Evolutionary conservation across 257 asterid genomes (phyloP).

Genomic region (Leonotis leonurus): DNA sequence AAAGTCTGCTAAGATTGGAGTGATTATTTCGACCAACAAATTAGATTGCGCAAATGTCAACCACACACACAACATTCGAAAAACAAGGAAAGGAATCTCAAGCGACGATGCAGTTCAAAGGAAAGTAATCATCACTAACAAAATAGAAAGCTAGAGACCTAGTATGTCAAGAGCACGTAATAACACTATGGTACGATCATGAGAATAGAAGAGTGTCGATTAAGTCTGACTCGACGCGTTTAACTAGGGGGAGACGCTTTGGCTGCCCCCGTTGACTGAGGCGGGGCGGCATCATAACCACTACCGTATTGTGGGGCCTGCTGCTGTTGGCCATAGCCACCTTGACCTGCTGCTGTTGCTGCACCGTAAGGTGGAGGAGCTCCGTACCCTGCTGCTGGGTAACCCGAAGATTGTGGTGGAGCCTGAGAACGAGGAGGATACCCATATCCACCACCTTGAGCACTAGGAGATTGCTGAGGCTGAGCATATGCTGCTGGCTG

Average conservation of each 20-base stretch:
- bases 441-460: constrained; percentile 38
- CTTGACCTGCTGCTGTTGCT: constrained; percentile 16
- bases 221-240: neutral
- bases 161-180: neutral
- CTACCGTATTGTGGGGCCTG: constrained; percentile 33
- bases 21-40: too few species aligned
- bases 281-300: constrained; percentile 29
- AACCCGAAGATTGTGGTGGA: constrained; percentile 20
- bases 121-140: too few species aligned
- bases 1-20: too few species aligned
- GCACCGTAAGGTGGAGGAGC: constrained; percentile 25
- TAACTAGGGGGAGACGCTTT: constrained; percentile 37
- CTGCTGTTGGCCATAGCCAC: constrained; percentile 40
- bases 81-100: neutral
- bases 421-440: constrained; percentile 26
- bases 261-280: constrained; percentile 22
- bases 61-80: too few species aligned
- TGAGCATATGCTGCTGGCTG: constrained; percentile 41
- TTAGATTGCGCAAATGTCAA: too few species aligned
- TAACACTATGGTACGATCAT: neutral
- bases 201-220: neutral
- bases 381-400: constrained; percentile 37
- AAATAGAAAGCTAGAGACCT: neutral
- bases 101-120: neutral
- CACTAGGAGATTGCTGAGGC: constrained; percentile 48